Evolutionary conservation across 2,329 filamentous ascomycete species (phyloP).

Genomic region (Triangularia verruculosa): DNA sequence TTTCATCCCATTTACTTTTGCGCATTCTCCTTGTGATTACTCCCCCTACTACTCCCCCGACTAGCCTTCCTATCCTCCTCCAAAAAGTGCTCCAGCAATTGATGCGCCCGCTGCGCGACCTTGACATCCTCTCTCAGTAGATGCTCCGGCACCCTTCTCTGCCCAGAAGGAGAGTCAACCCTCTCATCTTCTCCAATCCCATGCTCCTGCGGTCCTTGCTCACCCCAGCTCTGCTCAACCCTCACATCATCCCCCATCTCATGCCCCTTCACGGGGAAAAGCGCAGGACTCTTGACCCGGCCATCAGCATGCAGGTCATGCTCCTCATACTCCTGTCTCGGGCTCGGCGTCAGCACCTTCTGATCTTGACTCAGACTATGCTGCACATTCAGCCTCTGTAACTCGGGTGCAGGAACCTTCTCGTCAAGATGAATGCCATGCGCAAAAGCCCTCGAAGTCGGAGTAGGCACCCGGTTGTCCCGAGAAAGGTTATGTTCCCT

Average conservation of each 20-base stretch:
- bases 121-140: constrained; percentile 10
- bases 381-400: constrained; percentile 6
- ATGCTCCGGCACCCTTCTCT: constrained; percentile 4
- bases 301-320: constrained; percentile 16
- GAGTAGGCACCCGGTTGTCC: constrained; percentile 13
- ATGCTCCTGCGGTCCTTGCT: constrained; percentile 1
- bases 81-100: constrained; percentile 21
- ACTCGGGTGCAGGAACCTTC: constrained; percentile 18
- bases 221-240: background rate
- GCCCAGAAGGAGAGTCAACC: background rate
- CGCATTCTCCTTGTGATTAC: background rate
- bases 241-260: constrained; percentile 7
- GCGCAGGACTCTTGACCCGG: constrained; percentile 11
- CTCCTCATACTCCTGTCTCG: constrained; percentile 2
- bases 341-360: constrained; percentile 11
- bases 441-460: background rate
- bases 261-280: constrained; percentile 9
- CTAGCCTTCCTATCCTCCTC: constrained; percentile 15
- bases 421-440: constrained; percentile 16
- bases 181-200: constrained; percentile 10
- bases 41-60: constrained; percentile 2
- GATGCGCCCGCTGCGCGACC: constrained; percentile 16
- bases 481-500: constrained; percentile 16
- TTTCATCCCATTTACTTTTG: background rate
- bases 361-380: constrained; percentile 14